Evolutionary conservation across 495 filamentous ascomycete species (phyloP), one percentile per base, ranked within the genome.

Genomic region (Penicillium lagena): DNA sequence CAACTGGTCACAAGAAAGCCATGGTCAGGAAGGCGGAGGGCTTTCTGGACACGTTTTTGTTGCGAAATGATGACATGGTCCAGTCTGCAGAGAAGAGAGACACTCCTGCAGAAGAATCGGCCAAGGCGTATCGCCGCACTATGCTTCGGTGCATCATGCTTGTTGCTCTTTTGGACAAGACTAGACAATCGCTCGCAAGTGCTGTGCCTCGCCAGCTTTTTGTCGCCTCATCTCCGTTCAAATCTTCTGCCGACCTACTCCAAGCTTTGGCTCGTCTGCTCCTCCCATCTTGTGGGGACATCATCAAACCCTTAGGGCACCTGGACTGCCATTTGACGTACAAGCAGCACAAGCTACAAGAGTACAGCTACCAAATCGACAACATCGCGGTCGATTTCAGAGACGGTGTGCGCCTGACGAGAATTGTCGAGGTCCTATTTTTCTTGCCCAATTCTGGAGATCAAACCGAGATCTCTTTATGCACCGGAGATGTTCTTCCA

Each of bases 321-420:
- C 56, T 86, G 12, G 71, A 75, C 39, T 85, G 78, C 58, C 63
- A 66, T n/a, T 45, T 82, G 7, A 49, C 55, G 9, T 70, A 77
- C 46, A 58, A 67, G 7, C 82, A 86, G 54, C 66, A 75, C 41
- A 71, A 72, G 7, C 63, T 85, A 10, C 64, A 79, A 42, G 82
- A 86, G 51, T 81, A 76, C 50, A 63, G 70, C 2, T 85, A 80
- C 47, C 56, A 52, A 11, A 75, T 85, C 29, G 55, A 62, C 7
- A 85, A 85, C 52, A 64, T 86, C 15, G 82, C 82, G 1, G 69
- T 79, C 3, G 82, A 86, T 55, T 60, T 86, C 28, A 71, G 82
- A 40, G 79, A 86, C 57, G 82, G 82, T 4, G 65, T 86, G 12
- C 64, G 76, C 45, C 57, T 86, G 37, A 73, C 77, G 5, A 65